These are phyloP conservation scores for Exophiala xenobiotica DNA, from an alignment of 2,329 filamentous ascomycete genomes.

Conservation along the genomic window DNA sequence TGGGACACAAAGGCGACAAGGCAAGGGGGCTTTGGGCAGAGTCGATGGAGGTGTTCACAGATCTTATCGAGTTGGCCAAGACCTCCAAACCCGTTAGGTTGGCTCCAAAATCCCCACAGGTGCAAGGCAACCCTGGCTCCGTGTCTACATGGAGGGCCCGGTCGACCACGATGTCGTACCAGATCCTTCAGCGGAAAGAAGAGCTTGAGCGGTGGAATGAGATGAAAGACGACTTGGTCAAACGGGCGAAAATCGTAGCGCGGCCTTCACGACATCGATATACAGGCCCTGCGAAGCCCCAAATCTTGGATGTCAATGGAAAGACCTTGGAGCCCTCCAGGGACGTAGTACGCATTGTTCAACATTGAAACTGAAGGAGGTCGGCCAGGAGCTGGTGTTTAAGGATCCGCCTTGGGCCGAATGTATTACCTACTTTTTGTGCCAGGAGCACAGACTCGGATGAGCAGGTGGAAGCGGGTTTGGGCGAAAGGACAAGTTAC, in stretches of 20 bases:
- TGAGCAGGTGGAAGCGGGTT: background rate
- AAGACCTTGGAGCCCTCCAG: background rate
- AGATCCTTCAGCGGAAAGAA: conserved; percentile 45
- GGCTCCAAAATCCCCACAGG: conserved; percentile 22
- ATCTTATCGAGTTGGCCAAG: conserved; percentile 45
- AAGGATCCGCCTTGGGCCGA: background rate
- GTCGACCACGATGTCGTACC: conserved; percentile 45
- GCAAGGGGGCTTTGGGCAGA: conserved; percentile 39
- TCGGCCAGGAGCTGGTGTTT: too few species aligned
- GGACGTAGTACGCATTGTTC: background rate
- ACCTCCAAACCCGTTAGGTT: conserved; percentile 42
- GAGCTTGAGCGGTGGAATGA: conserved; percentile 46
- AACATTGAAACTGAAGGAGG: background rate
- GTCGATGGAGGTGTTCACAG: conserved; percentile 43
- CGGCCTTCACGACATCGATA: background rate
- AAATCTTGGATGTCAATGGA: background rate
- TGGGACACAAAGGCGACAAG: conserved; percentile 3
- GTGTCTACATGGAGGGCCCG: conserved; percentile 40
- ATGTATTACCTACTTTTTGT: too few species aligned
- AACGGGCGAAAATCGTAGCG: conserved; percentile 15
- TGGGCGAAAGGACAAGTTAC: too few species aligned
- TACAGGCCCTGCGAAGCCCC: background rate
- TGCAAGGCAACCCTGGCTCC: background rate
- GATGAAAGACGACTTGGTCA: conserved; percentile 20
- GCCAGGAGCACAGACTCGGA: background rate